Evolutionary conservation across 768 basidiomycete genomes (phyloP), one percentile per base, ranked within the genome.

Genomic region (Daedaleopsis sinensis): DNA sequence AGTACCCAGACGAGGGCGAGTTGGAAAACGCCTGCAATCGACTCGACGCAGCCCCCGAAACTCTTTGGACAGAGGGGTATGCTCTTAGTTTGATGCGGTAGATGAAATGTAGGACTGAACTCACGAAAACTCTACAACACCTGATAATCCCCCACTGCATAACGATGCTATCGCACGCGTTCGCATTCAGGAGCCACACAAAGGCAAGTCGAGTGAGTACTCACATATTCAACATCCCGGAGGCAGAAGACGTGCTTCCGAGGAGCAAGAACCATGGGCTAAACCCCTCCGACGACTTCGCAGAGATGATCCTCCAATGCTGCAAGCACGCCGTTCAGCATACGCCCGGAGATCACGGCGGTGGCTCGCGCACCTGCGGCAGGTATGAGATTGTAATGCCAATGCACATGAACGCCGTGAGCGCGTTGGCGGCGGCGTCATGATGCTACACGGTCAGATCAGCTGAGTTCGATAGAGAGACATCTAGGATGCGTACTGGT

Each of bases 241-340:
- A 87, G 3, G 92, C 89, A 13, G 88, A 84, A 16, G 91, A 91
- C 0, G 91, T 93, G 63, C 88, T 89, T 8, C 97, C 97, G 0
- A 98, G 84, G 7, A 98, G 79, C 37, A 98, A 77, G 70, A 92
- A 98, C 84, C 91, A 89, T 18, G 96, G 94, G 63, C 91, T 95
- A 64, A 98, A 87, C 0, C 97, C 97, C 66, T 96, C 88, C 0
- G 91, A 94, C 0, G 94, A 89, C 42, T 85, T 82, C 23, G 86
- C 81, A 52, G 79, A 71, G 68, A 97, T 90, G 66, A 97, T 97
- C 8, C 94, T 83, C 55, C 86, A 76, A 67, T 93, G 93, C 89
- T 94, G 39, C 18, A n/a, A 8, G 16, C 16, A 16, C 10, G 6
- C 39, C n/a, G 4, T 3, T 52, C 16, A 32, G 27, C 15, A 21